Evolutionary conservation across 345 rosid species (phyloP).

Genomic region (Moricandia arvensis): DNA sequence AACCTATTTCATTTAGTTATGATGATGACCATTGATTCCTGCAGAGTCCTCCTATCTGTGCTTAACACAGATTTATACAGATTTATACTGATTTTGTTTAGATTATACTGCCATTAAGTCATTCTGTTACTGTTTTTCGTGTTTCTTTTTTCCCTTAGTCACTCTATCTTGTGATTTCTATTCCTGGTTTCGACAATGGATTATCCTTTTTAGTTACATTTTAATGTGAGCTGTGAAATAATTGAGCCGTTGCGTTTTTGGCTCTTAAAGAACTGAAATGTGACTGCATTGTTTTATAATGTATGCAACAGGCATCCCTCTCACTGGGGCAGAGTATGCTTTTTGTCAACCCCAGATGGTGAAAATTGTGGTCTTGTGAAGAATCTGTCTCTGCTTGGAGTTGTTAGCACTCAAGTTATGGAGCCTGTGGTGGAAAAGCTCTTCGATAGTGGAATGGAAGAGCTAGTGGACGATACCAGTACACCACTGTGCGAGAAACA

Average conservation of each 20-base stretch:
- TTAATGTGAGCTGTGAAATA: not conserved
- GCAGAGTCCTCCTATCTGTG: not conserved
- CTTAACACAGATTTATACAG: not conserved
- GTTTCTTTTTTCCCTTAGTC: not conserved
- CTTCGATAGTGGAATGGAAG: constrained; percentile 67
- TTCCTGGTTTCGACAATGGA: not conserved
- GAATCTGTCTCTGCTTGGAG: constrained; percentile 77
- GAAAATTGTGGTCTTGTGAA: constrained; percentile 98
- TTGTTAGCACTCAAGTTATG: constrained; percentile 54
- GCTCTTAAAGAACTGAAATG: not conserved
- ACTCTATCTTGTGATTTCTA: not conserved
- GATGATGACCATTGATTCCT: constrained; percentile 8
- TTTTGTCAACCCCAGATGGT: constrained; percentile 92
- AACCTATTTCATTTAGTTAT: not conserved
- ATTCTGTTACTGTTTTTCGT: not conserved
- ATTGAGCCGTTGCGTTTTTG: not conserved
- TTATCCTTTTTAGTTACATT: not conserved
- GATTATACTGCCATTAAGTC: constrained; percentile 3
- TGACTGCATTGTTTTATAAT: constrained; percentile 4
- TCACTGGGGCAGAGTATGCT: constrained; percentile 97
- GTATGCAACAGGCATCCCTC: constrained; percentile 70
- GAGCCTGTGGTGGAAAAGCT: constrained; percentile 51
- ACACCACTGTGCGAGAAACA: constrained; percentile 47
- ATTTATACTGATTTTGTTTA: not conserved
- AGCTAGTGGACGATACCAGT: constrained; percentile 52